Evolutionary conservation across 2,329 filamentous ascomycete species (phyloP).

Genomic region (Phaeosphaeriaceae sp.): DNA sequence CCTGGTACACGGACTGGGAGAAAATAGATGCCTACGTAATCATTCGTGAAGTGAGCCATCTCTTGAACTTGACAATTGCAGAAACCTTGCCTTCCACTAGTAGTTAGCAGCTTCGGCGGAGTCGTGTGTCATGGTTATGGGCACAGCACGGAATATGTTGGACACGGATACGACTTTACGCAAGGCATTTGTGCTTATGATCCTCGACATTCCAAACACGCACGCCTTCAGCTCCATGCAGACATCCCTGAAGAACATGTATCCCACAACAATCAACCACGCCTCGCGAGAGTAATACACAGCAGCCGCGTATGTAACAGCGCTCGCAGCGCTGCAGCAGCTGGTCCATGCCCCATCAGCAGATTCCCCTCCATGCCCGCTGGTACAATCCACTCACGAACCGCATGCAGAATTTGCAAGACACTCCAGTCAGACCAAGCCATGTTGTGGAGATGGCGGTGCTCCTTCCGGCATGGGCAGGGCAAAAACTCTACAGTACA

Average conservation of each 20-base stretch:
- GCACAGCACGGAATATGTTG: constrained; percentile 1
- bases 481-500: constrained; percentile 15
- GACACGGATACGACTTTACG: constrained; percentile 11
- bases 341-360: constrained; percentile 14
- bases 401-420: constrained; percentile 23
- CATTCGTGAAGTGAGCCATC: constrained; percentile 5
- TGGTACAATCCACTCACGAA: constrained; percentile 4
- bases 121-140: constrained; percentile 2
- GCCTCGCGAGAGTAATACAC: constrained; percentile 13
- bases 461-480: constrained; percentile 31
- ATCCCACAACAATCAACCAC: constrained; percentile 5
- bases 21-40: constrained; percentile 24
- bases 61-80: constrained; percentile 3
- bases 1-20: constrained; percentile 6
- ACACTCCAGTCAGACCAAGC: constrained; percentile 25
- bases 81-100: constrained; percentile 10
- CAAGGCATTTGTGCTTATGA: constrained; percentile 11
- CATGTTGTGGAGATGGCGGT: constrained; percentile 36
- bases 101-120: constrained; percentile 8
- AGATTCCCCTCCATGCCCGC: constrained; percentile 12
- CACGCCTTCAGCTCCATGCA: constrained; percentile 17
- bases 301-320: constrained; percentile 1
- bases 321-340: constrained; percentile 10
- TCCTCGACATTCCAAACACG: constrained; percentile 20
- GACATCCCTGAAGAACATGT: constrained; percentile 13